phyloP scores from a whole-genome alignment of 2,329 filamentous ascomycete species.

The Pseudocercospora pini-densiflorae region DNA sequence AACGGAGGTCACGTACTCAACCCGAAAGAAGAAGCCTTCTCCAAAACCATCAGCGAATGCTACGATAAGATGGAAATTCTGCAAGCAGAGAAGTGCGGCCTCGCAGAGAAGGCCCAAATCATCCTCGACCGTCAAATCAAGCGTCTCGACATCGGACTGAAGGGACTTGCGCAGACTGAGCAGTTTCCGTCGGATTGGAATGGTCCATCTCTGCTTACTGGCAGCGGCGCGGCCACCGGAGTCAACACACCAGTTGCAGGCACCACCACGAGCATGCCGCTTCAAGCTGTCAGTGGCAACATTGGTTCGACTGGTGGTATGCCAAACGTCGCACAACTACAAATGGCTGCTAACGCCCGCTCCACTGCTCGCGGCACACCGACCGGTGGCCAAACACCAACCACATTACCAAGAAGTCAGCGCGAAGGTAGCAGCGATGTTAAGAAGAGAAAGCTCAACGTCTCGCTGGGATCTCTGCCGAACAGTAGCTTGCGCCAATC shows the following conservation, averaged over 20 bases:
- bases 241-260: conserved; percentile 33
- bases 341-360: conserved; percentile 44
- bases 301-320: conserved; percentile 51
- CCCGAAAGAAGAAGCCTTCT: conserved; percentile 73
- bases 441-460: conserved; percentile 62
- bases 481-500: conserved; percentile 64
- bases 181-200: conserved; percentile 63
- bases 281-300: conserved; percentile 62
- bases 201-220: conserved; percentile 61
- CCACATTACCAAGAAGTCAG: conserved; percentile 33
- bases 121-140: conserved; percentile 69
- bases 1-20: conserved; percentile 76
- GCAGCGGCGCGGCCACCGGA: conserved; percentile 40
- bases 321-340: conserved; percentile 55
- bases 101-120: conserved; percentile 68
- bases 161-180: conserved; percentile 63
- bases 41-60: conserved; percentile 68
- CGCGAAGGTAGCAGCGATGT: conserved; percentile 49
- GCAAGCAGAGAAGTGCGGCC: conserved; percentile 73
- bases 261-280: conserved; percentile 46
- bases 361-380: conserved; percentile 23
- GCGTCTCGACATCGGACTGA: conserved; percentile 64
- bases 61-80: conserved; percentile 71
- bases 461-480: conserved; percentile 58
- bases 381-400: conserved; percentile 28